Evolutionary conservation across 164 flowering plant genomes (phyloP), one percentile per base, ranked within the genome.

Genomic region (Magnolia changhungtana): DNA sequence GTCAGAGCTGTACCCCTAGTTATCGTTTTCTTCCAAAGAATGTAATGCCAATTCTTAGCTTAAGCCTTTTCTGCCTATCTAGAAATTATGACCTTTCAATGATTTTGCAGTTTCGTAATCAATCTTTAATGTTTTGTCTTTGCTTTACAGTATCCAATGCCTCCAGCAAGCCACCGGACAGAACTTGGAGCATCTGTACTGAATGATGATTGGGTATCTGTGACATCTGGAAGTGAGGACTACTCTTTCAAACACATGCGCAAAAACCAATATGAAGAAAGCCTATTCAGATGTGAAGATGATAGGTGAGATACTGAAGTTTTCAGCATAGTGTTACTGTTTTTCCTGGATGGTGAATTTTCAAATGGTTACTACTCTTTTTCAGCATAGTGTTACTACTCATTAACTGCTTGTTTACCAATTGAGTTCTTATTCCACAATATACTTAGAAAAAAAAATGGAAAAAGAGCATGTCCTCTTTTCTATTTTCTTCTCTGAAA

Each of bases 241-340:
- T 94, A 96, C 78, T 96, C 99, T 72, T 94, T 94, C 74, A 96
- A 94, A 84, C 99, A 94, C 81, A 96, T 94, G 99, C 95, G 98
- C 74, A 92, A 91, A 82, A 96, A 96, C 72, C 99, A 92, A 83
- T 96, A 96, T 81, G 99, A 96, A 86, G 99, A 96, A 83, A 96
- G 97, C 82, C 82, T 94, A 69, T 96, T 94, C 78, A 91, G 97
- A 80, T 94, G 98, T 83, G 99, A 96, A 85, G 99, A 96, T 88
- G 98, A 96, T 81, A 91, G 99, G 99, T 96, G 72, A 45, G 18
- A 76, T 58, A 21, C 20, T 55, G 21, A 21, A 16, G 5, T 63
- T 63, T n/a, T 49, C 5, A 59, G 74, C 29, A 11, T 31, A 27
- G 18, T 67, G 49, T 52, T 52, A 9, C 59, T 52, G 13, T 55